Conservation (phyloP, 1,284 basidiomycete genomes). For the Pascua guehoae region DNA sequence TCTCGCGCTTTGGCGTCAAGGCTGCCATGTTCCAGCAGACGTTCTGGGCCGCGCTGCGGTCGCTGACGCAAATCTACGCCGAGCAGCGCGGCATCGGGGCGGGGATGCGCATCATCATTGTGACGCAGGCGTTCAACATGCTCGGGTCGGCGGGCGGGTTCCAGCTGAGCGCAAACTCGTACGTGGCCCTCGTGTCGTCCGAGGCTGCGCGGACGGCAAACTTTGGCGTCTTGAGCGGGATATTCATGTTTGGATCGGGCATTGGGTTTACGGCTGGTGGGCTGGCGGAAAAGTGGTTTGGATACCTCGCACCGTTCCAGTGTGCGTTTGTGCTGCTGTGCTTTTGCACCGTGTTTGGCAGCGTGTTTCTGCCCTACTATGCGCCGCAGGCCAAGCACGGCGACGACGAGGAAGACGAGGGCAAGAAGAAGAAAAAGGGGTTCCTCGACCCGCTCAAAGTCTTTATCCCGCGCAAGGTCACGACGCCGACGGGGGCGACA, state of each 20-base stretch:
- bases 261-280: constrained; percentile 34
- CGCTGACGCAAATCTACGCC: constrained; percentile 40
- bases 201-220: constrained; percentile 36
- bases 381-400: constrained; percentile 19
- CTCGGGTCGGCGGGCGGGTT: constrained; percentile 43
- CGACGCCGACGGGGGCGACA: neutral
- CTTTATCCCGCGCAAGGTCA: constrained; percentile 31
- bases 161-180: constrained; percentile 40
- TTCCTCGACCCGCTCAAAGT: constrained; percentile 42
- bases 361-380: constrained; percentile 45
- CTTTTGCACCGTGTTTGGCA: constrained; percentile 41
- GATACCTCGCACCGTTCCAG: constrained; percentile 41
- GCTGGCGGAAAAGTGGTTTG: constrained; percentile 26
- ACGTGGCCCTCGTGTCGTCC: constrained; percentile 27
- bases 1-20: constrained; percentile 36
- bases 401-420: constrained; percentile 3
- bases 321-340: constrained; percentile 37
- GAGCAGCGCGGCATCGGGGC: constrained; percentile 26
- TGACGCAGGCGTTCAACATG: constrained; percentile 45
- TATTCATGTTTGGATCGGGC: constrained; percentile 35
- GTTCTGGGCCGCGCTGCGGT: constrained; percentile 40
- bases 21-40: constrained; percentile 46
- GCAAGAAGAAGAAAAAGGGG: constrained; percentile 15
- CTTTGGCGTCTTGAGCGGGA: constrained; percentile 42
- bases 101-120: constrained; percentile 39